Evolutionary conservation across 176 grass and related monocot genomes (phyloP), one percentile per base, ranked within the genome.

Genomic region (Phoenix dactylifera): DNA sequence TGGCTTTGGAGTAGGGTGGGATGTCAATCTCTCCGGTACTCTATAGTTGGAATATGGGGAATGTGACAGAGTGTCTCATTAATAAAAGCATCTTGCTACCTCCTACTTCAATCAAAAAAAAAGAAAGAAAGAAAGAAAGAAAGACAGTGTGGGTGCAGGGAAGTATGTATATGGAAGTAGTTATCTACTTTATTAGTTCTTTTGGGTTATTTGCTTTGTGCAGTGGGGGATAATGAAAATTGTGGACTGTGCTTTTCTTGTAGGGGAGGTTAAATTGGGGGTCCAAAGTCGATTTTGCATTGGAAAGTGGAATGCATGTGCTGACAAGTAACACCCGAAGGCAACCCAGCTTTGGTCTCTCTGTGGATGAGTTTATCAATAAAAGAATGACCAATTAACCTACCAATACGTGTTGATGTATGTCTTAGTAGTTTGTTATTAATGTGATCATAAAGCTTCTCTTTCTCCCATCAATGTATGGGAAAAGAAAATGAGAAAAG

Each of bases 261-360:
- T 26, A 25, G 56, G 63, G 28, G 62, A 68, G 71, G 68, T 24
- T n/a, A 66, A 65, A 25, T 26, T 72, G 56, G 18, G 18, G 24
- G 55, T 65, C 72, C 72, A 75, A 80, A 80, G 66, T 59, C 1
- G 24, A 54, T 67, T 51, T 62, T 72, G 22, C 49, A 50, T 16
- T 28, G 50, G 28, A 72, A 68, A 73, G 71, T 79, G 76, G 54
- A 79, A 54, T 54, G 58, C 71, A 74, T 70, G 78, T 74, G 71
- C 53, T 67, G 22, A 60, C 62, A 64, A 51, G 39, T 14, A 7
- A 20, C 19, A 60, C 32, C 26, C 58, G 16, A 60, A 29, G 26
- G 58, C 25, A 32, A n/a, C 35, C 10, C 9, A 60, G 12, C 62
- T 24, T 16, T 49, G 19, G 4, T 25, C 10, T 16, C 48, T 60